phyloP scores from a whole-genome alignment of 805 yeast genomes.

The Starmerella sirachaensis region DNA sequence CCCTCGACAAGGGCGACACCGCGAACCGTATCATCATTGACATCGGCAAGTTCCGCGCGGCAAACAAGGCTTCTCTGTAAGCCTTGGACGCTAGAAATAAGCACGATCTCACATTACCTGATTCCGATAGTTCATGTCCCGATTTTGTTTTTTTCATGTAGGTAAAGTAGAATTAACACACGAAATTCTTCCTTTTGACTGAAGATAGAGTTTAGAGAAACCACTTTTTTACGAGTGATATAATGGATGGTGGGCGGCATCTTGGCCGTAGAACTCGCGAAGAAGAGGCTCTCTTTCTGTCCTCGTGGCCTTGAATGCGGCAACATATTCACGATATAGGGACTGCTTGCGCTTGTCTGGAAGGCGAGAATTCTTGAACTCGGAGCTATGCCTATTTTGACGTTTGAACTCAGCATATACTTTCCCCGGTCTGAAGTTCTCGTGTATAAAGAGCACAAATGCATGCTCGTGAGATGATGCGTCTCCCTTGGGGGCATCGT shows the following conservation, averaged over 20 bases:
- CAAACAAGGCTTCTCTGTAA: background rate
- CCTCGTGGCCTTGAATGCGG: too few relatives aligned
- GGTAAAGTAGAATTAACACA: background rate
- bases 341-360: conserved; percentile 32
- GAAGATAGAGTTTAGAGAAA: too few relatives aligned
- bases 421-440: conserved; percentile 23
- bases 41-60: conserved; percentile 2
- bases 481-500: conserved; percentile 2
- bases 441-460: conserved; percentile 27
- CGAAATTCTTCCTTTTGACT: too few relatives aligned
- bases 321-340: conserved; percentile 31
- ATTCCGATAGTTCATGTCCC: too few relatives aligned
- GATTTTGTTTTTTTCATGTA: background rate
- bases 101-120: background rate
- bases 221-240: too few relatives aligned
- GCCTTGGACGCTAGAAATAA: background rate
- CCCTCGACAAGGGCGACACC: conserved; percentile 11
- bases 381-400: conserved; percentile 25
- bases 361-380: conserved; percentile 22
- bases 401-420: conserved; percentile 34
- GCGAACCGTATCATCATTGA: conserved; percentile 17
- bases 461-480: too few relatives aligned
- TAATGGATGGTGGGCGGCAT: too few relatives aligned
- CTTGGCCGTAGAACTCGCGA: too few relatives aligned
- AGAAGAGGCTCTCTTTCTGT: too few relatives aligned